phyloP scores from a whole-genome alignment of 192 early-diverging fungal genomes.

The Podila minutissima region DNA sequence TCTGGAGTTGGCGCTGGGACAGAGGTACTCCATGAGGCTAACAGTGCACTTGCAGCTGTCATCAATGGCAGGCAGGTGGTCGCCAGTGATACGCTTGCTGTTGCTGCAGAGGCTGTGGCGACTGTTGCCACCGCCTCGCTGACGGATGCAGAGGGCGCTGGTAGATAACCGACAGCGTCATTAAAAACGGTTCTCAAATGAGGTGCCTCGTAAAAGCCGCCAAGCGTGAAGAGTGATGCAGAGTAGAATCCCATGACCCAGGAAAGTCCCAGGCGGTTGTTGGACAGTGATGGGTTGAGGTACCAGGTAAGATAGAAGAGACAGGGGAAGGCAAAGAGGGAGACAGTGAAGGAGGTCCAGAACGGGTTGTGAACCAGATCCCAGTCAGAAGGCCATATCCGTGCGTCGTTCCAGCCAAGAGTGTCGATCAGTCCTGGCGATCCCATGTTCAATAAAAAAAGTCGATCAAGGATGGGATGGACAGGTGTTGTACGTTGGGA shows the following conservation, averaged over 20 bases:
- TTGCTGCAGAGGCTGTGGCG: not conserved
- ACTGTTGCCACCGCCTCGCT: not conserved
- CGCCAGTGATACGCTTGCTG: not conserved
- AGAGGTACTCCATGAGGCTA: not conserved
- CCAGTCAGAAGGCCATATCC: constrained; percentile 35
- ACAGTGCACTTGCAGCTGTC: not conserved
- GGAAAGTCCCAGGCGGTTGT: constrained; percentile 43
- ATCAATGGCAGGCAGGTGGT: constrained; percentile 15
- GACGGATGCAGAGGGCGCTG: not conserved
- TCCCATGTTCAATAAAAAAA: constrained; percentile 1
- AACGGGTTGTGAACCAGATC: constrained; percentile 29
- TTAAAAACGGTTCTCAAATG: constrained; percentile 41
- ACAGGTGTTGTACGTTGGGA: not conserved
- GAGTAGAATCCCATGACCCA: constrained; percentile 46
- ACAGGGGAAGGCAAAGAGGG: constrained; percentile 25
- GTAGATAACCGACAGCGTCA: constrained; percentile 25
- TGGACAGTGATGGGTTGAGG: constrained; percentile 38
- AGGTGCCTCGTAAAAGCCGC: constrained; percentile 33
- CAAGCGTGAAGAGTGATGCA: constrained; percentile 24
- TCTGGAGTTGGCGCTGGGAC: not conserved
- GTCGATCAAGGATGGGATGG: not conserved
- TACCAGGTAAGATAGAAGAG: constrained; percentile 45
- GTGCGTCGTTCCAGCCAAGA: constrained; percentile 24
- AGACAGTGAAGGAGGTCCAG: constrained; percentile 34
- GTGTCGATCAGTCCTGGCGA: constrained; percentile 5